phyloP scores from a whole-genome alignment of 257 asterid genomes.

The Solanum sejunctum region DNA sequence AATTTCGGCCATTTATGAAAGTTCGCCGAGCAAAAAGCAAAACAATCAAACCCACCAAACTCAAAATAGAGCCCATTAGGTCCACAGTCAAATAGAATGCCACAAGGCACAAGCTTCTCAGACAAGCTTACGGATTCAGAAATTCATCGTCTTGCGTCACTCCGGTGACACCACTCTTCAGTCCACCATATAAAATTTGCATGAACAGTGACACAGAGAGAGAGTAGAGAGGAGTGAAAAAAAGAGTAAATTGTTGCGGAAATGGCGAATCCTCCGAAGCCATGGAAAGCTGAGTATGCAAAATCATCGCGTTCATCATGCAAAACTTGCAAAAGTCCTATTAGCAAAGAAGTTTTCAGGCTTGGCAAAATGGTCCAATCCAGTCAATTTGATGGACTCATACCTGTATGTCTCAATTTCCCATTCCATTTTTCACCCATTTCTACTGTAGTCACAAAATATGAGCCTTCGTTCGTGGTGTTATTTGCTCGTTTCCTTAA shows the following conservation, averaged over 20 bases:
- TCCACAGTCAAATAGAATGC: neutral
- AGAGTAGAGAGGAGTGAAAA: neutral
- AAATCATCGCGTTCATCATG: conserved; percentile 78
- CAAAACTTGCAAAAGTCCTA: conserved; percentile 59
- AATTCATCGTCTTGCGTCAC: neutral
- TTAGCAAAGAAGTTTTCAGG: conserved; percentile 42
- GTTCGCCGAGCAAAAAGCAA: too few relatives aligned
- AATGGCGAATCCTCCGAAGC: conserved; percentile 86
- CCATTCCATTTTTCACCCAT: neutral
- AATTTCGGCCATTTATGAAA: too few relatives aligned
- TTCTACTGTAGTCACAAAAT: neutral
- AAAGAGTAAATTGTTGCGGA: neutral
- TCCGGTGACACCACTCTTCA: neutral
- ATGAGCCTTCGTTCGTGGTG: neutral
- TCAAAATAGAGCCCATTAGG: neutral
- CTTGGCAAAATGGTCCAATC: conserved; percentile 95
- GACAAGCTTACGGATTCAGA: neutral
- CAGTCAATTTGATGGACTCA: conserved; percentile 77
- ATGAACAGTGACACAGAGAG: neutral
- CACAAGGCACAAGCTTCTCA: neutral
- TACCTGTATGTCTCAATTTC: conserved; percentile 45
- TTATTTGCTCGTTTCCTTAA: neutral
- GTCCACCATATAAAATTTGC: neutral
- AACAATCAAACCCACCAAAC: too few relatives aligned
- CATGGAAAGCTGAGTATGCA: conserved; percentile 92